Evolutionary conservation across 164 flowering plant species (phyloP), one percentile per base, ranked within the genome.

Genomic region (Berberis thunbergii): DNA sequence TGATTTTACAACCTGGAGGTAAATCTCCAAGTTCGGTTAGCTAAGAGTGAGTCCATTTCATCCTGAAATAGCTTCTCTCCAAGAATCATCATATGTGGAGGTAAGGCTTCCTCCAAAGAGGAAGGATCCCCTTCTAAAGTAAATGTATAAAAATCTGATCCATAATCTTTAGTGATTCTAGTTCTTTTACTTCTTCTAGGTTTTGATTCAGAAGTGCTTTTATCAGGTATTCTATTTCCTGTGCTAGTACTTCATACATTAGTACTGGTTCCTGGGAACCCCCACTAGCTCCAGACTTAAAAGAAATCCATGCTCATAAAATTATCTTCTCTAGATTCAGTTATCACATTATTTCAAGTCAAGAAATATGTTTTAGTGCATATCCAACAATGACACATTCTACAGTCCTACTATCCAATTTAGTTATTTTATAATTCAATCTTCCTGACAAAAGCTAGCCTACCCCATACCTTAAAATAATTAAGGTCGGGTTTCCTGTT

Each of bases 401-500:
- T 6, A 52, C 26, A 7, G 12, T 11, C 12, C 12, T 52, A 3
- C 3, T 6, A 7, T n/a, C 55, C 12, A 52, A 11, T 12, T 52
- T 52, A 11, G 55, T 9, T 52, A 9, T 52, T 12, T 52, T 6
- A 7, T 9, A n/a, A 12, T 12, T 26, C 55, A 3, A 12, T 52
- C 12, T 4, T 4, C 8, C 49, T 46, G 8, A 46, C 49, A 4
- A 46, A 46, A 4, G 49, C 49, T 5, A 5, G 5, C 5, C 49
- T 46, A 5, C 49, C 49, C 49, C 49, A 46, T 8, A 46, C 49
- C 8, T 46, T 46, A 8, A 52, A 12, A 52, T 12, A 12, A 52
- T 52, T 52, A 6, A 52, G 12, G 12, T 52, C 12, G 12, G 55
- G 55, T 46, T 64, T 81, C 84, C 61, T 67, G 80, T 78, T 84